Evolutionary conservation across 148 eudicot genomes (phyloP), one percentile per base, ranked within the genome.

Genomic region (Mesembryanthemum crystallinum): DNA sequence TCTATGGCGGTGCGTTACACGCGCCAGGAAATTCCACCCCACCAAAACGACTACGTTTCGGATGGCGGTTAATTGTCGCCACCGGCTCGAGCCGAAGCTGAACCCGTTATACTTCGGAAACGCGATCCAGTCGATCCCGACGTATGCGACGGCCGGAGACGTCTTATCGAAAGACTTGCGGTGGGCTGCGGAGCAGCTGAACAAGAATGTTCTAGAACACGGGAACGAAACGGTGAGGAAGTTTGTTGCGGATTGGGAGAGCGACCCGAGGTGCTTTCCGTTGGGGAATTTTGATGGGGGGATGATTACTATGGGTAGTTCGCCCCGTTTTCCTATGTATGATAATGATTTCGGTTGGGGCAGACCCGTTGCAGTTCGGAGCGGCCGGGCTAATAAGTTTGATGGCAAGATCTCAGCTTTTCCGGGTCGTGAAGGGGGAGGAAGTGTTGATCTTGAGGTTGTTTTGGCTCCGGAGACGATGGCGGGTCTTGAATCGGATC

Each of bases 341-440:
- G 97, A 90, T 10, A 90, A 87, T 12, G 91, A 92, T 83, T 90
- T 92, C 74, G 97, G 97, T 81, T 92, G 95, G 95, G 97, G 97
- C 12, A 64, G 85, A 55, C 97, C 97, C 35, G 39, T 92, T 23
- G 93, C 91, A 1, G 80, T 92, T 0, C 66, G 97, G 81, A 92
- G 97, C 73, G 97, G 97, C 60, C 71, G 84, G 82, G 93, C 93
- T 0, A 92, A 92, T 65, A 92, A 92, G 78, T 92, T 92, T 30
- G 97, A 92, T 17, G 97, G 97, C n/a, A 90, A 92, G 82, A 90
- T 92, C 2, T 92, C 97, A 20, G 97, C 97, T 0, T 92, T 92
- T 51, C 97, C 97, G 2, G 97, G 97, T 23, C 65, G 96, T 30
- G 87, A 85, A 7, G 92, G 91, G 5, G 86, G 87, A 1, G 97